Evolutionary conservation across 2,329 filamentous ascomycete species (phyloP), one percentile per base, ranked within the genome.

Genomic region (Cordyceps cateniannulata): DNA sequence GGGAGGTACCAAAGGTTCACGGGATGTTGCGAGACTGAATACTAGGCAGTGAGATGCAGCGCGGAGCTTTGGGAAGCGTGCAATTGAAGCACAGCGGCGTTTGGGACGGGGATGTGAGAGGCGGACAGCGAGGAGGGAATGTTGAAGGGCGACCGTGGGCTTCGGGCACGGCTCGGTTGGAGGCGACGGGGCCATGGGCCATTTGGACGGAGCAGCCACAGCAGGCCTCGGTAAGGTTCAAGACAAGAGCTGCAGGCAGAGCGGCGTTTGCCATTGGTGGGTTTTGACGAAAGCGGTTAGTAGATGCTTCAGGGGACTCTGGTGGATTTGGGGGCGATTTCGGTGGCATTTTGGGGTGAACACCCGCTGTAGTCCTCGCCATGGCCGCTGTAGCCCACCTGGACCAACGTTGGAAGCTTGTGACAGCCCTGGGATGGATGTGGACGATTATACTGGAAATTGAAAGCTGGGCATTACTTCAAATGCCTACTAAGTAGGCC

Each of bases 91-190:
- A 40, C 27, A 45, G 38, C 16, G 45, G 35, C 14, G 48, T 25
- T 32, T 38, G 47, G 35, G 56, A 44, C 27, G n/a, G 24, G 42
- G 29, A 18, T n/a, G 54, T 29, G 24, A 48, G 44, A 48, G 16
- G 22, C 44, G 53, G 10, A n/a, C 32, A 50, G 16, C 2, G 27
- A 42, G 6, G 3, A 32, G n/a, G n/a, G 47, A 22, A 22, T 58
- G n/a, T 50, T 40, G 20, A 45, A 45, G 47, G n/a, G 56, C 20
- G 18, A 20, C 45, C 8, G 18, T 6, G 8, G 32, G 56, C 45
- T 35, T 40, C 22, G 47, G 35, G 44, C 54, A 40, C 47, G 40
- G 59, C 45, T 61, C 60, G 60, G 60, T 58, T 61, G 52, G 49
- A 55, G 55, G 51, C 51, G 59, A 61, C 40, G n/a, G 14, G 22